phyloP scores from a whole-genome alignment of 2,329 filamentous ascomycete genomes.

The Arthrobotrys iridis region DNA sequence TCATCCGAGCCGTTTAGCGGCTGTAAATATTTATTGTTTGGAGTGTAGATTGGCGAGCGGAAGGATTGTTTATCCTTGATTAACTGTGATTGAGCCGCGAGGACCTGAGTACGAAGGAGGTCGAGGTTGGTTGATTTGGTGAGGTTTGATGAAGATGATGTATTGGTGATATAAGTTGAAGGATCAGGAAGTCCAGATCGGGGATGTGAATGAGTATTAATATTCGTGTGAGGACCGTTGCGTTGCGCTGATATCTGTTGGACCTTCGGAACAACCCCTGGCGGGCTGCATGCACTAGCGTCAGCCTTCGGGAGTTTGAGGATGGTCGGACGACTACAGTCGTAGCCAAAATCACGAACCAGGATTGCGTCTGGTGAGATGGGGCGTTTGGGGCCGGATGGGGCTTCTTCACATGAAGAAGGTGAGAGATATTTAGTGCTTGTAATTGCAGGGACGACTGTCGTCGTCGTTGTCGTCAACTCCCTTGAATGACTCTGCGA shows the following conservation, averaged over 20 bases:
- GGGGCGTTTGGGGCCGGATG: slow-evolving; percentile 31
- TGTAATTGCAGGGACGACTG: slow-evolving; percentile 29
- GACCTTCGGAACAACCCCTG: slow-evolving; percentile 49
- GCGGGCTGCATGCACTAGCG: slow-evolving; percentile 43
- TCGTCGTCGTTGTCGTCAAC: neutral
- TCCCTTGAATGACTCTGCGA: slow-evolving; percentile 14
- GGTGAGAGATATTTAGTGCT: slow-evolving; percentile 34
- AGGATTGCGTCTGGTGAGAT: slow-evolving; percentile 35
- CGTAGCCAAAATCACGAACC: slow-evolving; percentile 34
- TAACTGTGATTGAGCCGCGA: slow-evolving; percentile 42
- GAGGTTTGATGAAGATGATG: neutral
- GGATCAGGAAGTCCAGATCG: slow-evolving; percentile 34
- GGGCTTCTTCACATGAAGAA: slow-evolving; percentile 14
- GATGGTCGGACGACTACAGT: slow-evolving; percentile 41
- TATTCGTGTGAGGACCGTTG: slow-evolving; percentile 39
- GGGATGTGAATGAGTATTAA: slow-evolving; percentile 41
- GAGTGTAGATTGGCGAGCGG: slow-evolving; percentile 32
- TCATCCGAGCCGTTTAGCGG: slow-evolving; percentile 53
- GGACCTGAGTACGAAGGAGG: slow-evolving; percentile 45
- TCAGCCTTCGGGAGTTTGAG: slow-evolving; percentile 47
- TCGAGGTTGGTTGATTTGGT: slow-evolving; percentile 11
- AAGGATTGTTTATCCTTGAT: slow-evolving; percentile 45
- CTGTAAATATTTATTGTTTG: slow-evolving; percentile 15
- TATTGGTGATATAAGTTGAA: slow-evolving; percentile 20
- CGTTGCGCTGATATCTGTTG: slow-evolving; percentile 36